Evolutionary conservation across 371 early-diverging fungal species (phyloP), one percentile per base, ranked within the genome.

Genomic region (Mortierella sp.): DNA sequence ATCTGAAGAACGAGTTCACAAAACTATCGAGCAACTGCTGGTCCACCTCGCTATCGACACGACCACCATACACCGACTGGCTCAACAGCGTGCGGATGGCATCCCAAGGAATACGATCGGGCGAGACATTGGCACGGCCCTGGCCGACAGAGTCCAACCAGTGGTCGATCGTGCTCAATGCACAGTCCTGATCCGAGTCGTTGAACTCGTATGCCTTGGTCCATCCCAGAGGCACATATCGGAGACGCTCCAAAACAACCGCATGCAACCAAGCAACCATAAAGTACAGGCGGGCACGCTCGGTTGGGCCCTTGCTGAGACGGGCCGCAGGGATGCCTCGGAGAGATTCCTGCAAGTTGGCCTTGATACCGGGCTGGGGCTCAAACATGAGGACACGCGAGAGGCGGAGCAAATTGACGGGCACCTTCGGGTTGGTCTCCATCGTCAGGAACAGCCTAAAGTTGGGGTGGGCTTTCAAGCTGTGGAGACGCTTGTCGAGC

Each of bases 161-260:
- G 68, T 88, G 87, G 83, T 99, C 97, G 64, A 99, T 92, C 0
- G 96, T 96, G 45, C 89, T 91, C 37, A 98, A 81, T 0, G 97
- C 98, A 85, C 95, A 96, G 44, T 96, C 96, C 85, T 95, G 94
- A 87, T 99, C 99, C 2, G 99, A 94, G 71, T 99, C 99, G 83
- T 97, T 98, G 86, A 99, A 99, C 80, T 99, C 99, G 79, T 99
- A 99, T 0, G 88, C 77, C 88, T 97, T 98, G 19, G 98, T 94
- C 99, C 99, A 99, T 39, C 99, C 99, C 39, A 99, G 86, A 52
- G 99, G 99, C 4, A 94, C 95, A 86, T 99, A 98, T 6, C 98
- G 95, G 39, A 98, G 88, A 73, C 99, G 96, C 87, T 99, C 99
- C 81, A 96, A 91, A 2, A 98, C 93, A 31, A 98, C 90, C 4